Evolutionary conservation across 495 filamentous ascomycete genomes (phyloP).

Genomic region (Aspergillus incahuasiensis): DNA sequence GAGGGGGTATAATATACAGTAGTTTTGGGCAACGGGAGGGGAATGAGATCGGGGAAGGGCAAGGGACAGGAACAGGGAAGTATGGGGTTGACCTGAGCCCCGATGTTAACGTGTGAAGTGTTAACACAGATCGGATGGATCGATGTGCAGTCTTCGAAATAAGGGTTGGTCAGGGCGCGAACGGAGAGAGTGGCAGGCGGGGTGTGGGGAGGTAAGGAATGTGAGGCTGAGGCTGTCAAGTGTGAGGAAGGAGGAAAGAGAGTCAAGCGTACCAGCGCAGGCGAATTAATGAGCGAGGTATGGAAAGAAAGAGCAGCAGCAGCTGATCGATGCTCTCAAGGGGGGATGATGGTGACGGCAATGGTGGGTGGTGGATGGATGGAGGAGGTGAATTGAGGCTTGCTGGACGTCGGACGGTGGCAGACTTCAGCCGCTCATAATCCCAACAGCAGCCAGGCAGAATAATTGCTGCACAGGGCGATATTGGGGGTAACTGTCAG

Average conservation of each 20-base stretch:
- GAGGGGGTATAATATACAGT: slow-evolving; percentile 4
- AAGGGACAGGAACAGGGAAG: slow-evolving; percentile 1
- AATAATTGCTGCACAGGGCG: not conserved
- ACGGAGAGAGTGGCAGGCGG: slow-evolving; percentile 16
- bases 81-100: slow-evolving; percentile 10
- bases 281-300: not conserved
- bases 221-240: slow-evolving; percentile 11
- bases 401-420: not conserved
- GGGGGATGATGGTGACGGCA: not conserved
- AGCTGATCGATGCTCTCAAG: slow-evolving; percentile 2
- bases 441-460: slow-evolving; percentile 5
- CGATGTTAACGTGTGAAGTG: slow-evolving; percentile 14
- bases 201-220: slow-evolving; percentile 14
- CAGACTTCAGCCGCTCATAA: slow-evolving; percentile 12
- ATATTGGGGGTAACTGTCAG: not conserved
- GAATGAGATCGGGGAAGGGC: slow-evolving; percentile 5
- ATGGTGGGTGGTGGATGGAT: slow-evolving; percentile 5
- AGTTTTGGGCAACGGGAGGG: not conserved
- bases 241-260: slow-evolving; percentile 9
- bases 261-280: slow-evolving; percentile 20
- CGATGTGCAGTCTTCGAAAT: slow-evolving; percentile 18
- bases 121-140: slow-evolving; percentile 15
- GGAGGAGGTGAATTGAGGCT: not conserved
- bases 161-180: slow-evolving; percentile 13
- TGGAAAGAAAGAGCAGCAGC: slow-evolving; percentile 1